Conservation (phyloP, 2,329 filamentous ascomycete genomes). For the Teratosphaeria epicoccoides region DNA sequence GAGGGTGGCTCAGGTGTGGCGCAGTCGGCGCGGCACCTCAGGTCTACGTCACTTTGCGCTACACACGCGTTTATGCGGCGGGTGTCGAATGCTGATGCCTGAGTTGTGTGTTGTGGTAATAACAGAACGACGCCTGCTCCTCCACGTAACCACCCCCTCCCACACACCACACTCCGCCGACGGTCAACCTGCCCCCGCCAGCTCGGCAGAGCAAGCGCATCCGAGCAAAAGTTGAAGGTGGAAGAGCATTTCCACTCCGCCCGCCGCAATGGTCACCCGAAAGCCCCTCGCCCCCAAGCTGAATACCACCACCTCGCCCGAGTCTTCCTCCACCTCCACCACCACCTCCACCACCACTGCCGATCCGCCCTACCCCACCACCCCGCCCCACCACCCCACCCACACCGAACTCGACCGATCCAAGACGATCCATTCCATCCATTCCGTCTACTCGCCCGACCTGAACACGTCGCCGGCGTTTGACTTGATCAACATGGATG, state of each 20-base stretch:
- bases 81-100: too few species aligned
- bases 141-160: too few species aligned
- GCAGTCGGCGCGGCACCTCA: neutral
- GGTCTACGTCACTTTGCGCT: neutral
- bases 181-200: too few species aligned
- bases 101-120: too few species aligned
- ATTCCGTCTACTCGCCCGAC: slow-evolving; percentile 26
- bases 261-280: slow-evolving; percentile 32
- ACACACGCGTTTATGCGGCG: neutral
- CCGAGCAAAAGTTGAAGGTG: too few species aligned
- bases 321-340: neutral
- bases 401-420: slow-evolving; percentile 14
- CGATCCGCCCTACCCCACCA: slow-evolving; percentile 37
- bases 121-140: too few species aligned
- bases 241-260: neutral
- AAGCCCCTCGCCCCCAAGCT: slow-evolving; percentile 30
- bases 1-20: neutral
- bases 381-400: slow-evolving; percentile 22
- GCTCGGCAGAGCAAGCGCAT: neutral
- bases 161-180: too few species aligned
- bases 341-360: slow-evolving; percentile 23
- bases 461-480: slow-evolving; percentile 30
- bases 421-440: slow-evolving; percentile 14
- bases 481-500: slow-evolving; percentile 27
- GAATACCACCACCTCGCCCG: slow-evolving; percentile 32